Base-by-base conservation (phyloP, 345 rosid genomes). In the Litchi chinensis region DNA sequence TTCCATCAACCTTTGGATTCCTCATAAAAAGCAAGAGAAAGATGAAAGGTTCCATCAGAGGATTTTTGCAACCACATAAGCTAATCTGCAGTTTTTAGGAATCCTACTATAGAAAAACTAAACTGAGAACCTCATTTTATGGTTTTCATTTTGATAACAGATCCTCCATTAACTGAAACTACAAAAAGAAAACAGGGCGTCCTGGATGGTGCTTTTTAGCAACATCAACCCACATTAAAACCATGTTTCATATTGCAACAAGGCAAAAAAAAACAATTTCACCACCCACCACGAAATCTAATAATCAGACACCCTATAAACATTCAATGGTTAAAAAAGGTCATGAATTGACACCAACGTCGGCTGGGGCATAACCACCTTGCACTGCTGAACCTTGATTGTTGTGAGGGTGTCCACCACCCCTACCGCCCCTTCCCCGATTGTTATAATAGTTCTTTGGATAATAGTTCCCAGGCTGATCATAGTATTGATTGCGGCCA, bases 391-490 rank as follows among this genome's bases (percentile, higher is more conserved):
- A 81, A 54, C 89, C 84, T 18, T 86, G 82, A 71, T 79, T 80
- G 79, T 82, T 82, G 69, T 85, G 84, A 57, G 83, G 41, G 18
- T 86, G 82, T 11, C 90, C 90, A 70, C 94, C 89, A 13, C 93
- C 88, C 62, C 87, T 81, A 57, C 86, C 82, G 6, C 94, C 90
- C 76, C 92, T 86, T 77, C 93, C 92, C 56, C 91, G 81, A 81
- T 82, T 90, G 87, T 85, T 90, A 79, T 91, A 66, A 83, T 91
- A 84, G 90, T 82, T 89, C 79, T 95, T 94, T 1, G 83, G 91
- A 79, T 90, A 83, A 77, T 90, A 93, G 75, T 89, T 91, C 57
- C 88, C 92, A 3, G 91, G 86, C 60, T 90, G 91, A 37, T 94
- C 98, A 69, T 91, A 84, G 72, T 86, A 85, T 48, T 87, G 88